Evolutionary conservation across 2,329 filamentous ascomycete genomes (phyloP).

Genomic region (Graphilbum fragrans): DNA sequence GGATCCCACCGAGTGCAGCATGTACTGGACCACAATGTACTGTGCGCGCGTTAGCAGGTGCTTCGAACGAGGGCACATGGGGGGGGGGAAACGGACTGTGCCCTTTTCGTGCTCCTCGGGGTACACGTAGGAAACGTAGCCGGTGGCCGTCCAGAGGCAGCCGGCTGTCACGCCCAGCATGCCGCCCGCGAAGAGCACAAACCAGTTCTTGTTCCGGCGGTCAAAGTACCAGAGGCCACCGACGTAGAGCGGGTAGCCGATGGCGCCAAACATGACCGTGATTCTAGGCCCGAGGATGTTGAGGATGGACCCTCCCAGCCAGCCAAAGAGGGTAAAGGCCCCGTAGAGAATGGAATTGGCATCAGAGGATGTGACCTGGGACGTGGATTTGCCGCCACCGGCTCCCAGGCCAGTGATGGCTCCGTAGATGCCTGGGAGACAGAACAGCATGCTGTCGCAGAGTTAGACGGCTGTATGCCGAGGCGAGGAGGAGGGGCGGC

Average conservation of each 20-base stretch:
- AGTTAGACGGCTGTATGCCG: not conserved
- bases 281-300: constrained; percentile 9
- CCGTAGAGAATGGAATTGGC: constrained; percentile 4
- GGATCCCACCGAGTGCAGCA: not conserved
- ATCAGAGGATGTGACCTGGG: not conserved
- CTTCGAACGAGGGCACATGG: too few relatives aligned
- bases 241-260: constrained; percentile 12
- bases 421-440: not conserved
- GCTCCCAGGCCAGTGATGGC: not conserved
- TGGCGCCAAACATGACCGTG: constrained; percentile 8
- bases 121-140: constrained; percentile 1
- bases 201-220: constrained; percentile 7
- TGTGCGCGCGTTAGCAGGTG: too few relatives aligned
- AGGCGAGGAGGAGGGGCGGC: not conserved
- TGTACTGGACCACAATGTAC: constrained; percentile 1
- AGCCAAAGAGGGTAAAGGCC: constrained; percentile 5
- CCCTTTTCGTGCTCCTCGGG: constrained; percentile 3
- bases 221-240: constrained; percentile 13
- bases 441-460: not conserved
- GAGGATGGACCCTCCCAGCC: constrained; percentile 7
- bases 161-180: constrained; percentile 9
- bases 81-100: not conserved
- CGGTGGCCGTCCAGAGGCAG: constrained; percentile 9
- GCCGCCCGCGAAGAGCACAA: constrained; percentile 10
- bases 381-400: not conserved